phyloP scores from a whole-genome alignment of 129 eudicot species.

The carrot (Daucus carota) region DH1_v3.0 NC_030386.2:39585001-39585500 shows the following conservation, averaged over 20 bases:
- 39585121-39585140: constrained; percentile 59
- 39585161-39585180: constrained; percentile 74
- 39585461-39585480: constrained; percentile 29
- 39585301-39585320: constrained; percentile 53
- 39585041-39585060: neutral
- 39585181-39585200: constrained; percentile 80
- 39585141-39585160: constrained; percentile 61
- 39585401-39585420: constrained; percentile 19
- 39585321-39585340: neutral
- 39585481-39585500: constrained; percentile 33
- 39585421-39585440: constrained; percentile 27
- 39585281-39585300: constrained; percentile 64
- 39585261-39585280: constrained; percentile 76
- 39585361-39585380: neutral
- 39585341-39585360: neutral
- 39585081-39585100: constrained; percentile 37
- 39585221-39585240: constrained; percentile 73
- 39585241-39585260: constrained; percentile 68
- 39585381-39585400: neutral
- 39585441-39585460: constrained; percentile 27
- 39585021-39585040: neutral
- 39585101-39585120: constrained; percentile 55
- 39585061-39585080: neutral
- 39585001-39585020: neutral
- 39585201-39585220: constrained; percentile 69